Percentiles rank a stretch among this genome's conserved stretches.
Evolutionary conservation across 2,329 filamentous ascomycete genomes (phyloP).

Genomic region (Alternaria sp.): DNA sequence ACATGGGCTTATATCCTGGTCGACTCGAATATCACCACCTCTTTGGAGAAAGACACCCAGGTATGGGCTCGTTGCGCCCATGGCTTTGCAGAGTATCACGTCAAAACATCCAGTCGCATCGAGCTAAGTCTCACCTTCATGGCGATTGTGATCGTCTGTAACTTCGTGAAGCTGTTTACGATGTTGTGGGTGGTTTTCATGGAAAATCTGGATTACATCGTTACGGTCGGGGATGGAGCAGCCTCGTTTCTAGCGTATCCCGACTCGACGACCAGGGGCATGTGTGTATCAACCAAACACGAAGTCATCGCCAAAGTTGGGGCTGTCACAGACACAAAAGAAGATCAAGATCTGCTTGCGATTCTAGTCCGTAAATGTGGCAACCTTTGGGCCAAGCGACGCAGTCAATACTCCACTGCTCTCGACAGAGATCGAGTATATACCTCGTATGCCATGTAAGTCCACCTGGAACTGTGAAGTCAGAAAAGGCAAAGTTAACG

Average conservation of each 20-base stretch:
- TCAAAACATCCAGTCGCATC: slow-evolving; percentile 6
- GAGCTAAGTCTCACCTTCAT: slow-evolving; percentile 23
- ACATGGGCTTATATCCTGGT: not conserved
- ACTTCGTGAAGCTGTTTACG: slow-evolving; percentile 17
- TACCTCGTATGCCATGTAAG: not conserved
- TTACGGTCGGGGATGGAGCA: not conserved
- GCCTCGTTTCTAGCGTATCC: not conserved
- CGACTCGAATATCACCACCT: not conserved
- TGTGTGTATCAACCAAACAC: not conserved
- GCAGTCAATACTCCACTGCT: not conserved
- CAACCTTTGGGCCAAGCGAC: not conserved
- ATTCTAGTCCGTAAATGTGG: not conserved
- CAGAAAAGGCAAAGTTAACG: not conserved
- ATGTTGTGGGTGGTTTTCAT: slow-evolving; percentile 9
- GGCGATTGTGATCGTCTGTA: slow-evolving; percentile 20
- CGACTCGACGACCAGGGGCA: not conserved
- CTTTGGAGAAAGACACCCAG: not conserved
- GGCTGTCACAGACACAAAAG: not conserved
- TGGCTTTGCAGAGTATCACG: not conserved
- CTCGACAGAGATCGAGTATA: not conserved
- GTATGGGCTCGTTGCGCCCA: not conserved
- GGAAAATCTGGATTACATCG: not conserved
- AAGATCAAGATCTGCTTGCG: not conserved
- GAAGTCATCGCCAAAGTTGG: not conserved
- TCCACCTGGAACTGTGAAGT: not conserved